Conservation (phyloP, 345 rosid genomes). For the thale cress (Arabidopsis thaliana) region TAIR10.1 NC_003074.8:19683001-19683500, state of each 20-base stretch:
- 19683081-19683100: slow-evolving; percentile 91
- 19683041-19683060: slow-evolving; percentile 99
- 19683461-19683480: slow-evolving; percentile 52
- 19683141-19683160: slow-evolving; percentile 94
- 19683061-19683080: slow-evolving; percentile 88
- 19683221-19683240: slow-evolving; percentile 20
- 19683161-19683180: slow-evolving; percentile 91
- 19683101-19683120: slow-evolving; percentile 95
- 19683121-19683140: slow-evolving; percentile 95
- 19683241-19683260: slow-evolving; percentile 19
- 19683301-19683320: slow-evolving; percentile 82
- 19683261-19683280: slow-evolving; percentile 31
- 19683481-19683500: slow-evolving; percentile 10
- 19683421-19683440: slow-evolving; percentile 96
- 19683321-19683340: slow-evolving; percentile 93
- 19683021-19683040: slow-evolving; percentile 95
- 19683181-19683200: slow-evolving; percentile 60
- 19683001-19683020: slow-evolving; percentile 90
- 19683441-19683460: slow-evolving; percentile 96
- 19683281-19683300: slow-evolving; percentile 79
- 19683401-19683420: slow-evolving; percentile 94
- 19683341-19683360: slow-evolving; percentile 78
- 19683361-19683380: slow-evolving; percentile 78
- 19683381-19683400: slow-evolving; percentile 85
- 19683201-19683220: slow-evolving; percentile 13